Base-by-base conservation (phyloP, 2,329 filamentous ascomycete species). In the Plectosphaerella plurivora region DNA sequence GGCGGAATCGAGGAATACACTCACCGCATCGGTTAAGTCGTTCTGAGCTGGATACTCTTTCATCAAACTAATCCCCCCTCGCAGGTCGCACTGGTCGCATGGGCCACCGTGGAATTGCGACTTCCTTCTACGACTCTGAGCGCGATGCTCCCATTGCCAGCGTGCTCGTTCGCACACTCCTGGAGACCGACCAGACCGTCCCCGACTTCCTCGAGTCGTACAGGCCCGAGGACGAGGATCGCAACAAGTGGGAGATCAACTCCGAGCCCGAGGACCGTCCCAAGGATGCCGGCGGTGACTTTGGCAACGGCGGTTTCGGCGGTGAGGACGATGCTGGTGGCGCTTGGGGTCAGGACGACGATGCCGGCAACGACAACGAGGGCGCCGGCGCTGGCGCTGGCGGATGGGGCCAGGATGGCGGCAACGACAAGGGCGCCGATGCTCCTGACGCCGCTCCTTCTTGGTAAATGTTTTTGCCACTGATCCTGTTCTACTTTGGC, bases 1-100 rank as follows among this genome's bases (percentile, higher is more conserved):
- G 91, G 91, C n/a, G 93, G 92, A 2, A 96, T 97, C 52, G 85
- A 89, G 47, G 94, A 97, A 67, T 99, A 97, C 61, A 85, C 88
- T 24, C 94, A 99, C 65, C 90, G 94, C 12, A 97, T 97, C 65
- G 94, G 88, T 90, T 90, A 82, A 41, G 53, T 55, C 5, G 45
- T 12, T 36, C 47, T 44, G 22, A 5, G 42, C 16, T 24, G 18
- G n/a, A 36, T 4, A n/a, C 50, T 41, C 24, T 42, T 61, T 55
- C 58, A 47, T 37, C 16, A 41, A 20, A 44, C 35, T 55, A 16
- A 44, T 18, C 22, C 4, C 25, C 22, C 12, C 36, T 22, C 22
- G 22, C 22, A 91, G 88, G 94, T 56, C 92, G 94, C 55, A 99
- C 94, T 60, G 94, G 89, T 51, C 90, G 94, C 50, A 97, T 97